Evolutionary conservation across 495 filamentous ascomycete species (phyloP), one percentile per base, ranked within the genome.

Genomic region (Ascodesmis nigricans): DNA sequence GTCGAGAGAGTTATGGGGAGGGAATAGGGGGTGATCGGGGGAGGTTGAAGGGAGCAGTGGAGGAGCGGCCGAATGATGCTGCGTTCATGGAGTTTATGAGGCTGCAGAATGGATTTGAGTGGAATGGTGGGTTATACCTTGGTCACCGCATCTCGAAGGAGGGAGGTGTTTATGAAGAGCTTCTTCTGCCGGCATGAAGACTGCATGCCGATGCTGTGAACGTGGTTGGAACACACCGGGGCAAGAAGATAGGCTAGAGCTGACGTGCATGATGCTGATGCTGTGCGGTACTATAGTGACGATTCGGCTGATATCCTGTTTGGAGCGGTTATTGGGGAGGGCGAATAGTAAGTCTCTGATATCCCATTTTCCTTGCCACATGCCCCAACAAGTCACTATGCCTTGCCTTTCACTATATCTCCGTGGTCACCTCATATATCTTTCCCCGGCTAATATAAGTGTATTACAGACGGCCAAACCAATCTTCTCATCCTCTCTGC

Each of bases 81-180:
- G 87, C 84, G 6, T 97, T 92, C 50, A 62, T 78, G 33, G 87
- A 95, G 53, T 97, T 95, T 58, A 91, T 91, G 61, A 79, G 91
- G 49, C 53, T 95, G 33, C 87, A 97, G 53, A 84, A 91, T 47
- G 75, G 84, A 7, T 97, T 97, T 55, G 78, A 92, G 57, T 97
- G 83, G 78, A 97, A 97, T 57, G 69, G 73, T 78, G 53, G 21
- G 61, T 46, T 14, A 5, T 15, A 14, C 16, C 21, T 13, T n/a
- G n/a, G n/a, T n/a, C n/a, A n/a, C n/a, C n/a, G n/a, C 23, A 25
- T 25, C 6, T n/a, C 34, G n/a, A n/a, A n/a, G n/a, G n/a, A n/a
- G n/a, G n/a, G n/a, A n/a, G n/a, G n/a, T n/a, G n/a, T n/a, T 40
- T 24, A 43, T 10, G 14, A 29, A 13, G 28, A 45, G 43, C 45